phyloP scores from a whole-genome alignment of 306 rosid species.

The Cyclanthera cordifolia region DNA sequence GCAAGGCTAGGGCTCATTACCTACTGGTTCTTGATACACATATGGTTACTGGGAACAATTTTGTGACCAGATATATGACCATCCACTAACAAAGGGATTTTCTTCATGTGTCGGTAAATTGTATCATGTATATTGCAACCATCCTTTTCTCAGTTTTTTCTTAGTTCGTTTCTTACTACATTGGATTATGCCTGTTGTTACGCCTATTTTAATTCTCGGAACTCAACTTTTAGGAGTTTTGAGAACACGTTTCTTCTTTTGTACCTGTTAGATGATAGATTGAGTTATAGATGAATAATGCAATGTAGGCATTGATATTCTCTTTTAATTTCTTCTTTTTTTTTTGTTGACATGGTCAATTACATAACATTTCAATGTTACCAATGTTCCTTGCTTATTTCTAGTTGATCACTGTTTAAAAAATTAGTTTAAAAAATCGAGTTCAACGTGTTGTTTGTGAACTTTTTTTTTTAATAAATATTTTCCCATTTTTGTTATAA shows the following conservation, averaged over 20 bases:
- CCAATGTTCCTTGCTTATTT: not conserved
- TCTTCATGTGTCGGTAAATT: conserved; percentile 31
- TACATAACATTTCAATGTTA: not conserved
- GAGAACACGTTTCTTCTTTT: conserved; percentile 27
- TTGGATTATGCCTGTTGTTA: conserved; percentile 9
- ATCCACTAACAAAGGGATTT: conserved; percentile 14
- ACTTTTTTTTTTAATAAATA: not conserved
- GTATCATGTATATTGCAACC: conserved; percentile 32
- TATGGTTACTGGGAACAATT: conserved; percentile 77
- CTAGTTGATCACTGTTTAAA: not conserved
- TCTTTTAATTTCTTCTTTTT: not conserved
- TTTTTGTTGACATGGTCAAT: not conserved
- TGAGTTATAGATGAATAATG: not conserved
- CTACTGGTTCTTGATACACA: conserved; percentile 62
- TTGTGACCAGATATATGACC: conserved; percentile 32
- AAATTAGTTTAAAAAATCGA: no score
- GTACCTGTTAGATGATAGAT: not conserved
- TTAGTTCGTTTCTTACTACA: not conserved
- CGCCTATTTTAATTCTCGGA: conserved; percentile 38
- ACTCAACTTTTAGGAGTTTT: conserved; percentile 71
- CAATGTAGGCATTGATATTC: not conserved
- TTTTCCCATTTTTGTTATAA: not conserved
- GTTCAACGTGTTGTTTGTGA: not conserved
- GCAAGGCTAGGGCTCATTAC: conserved; percentile 79
- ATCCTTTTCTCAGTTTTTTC: not conserved